These are phyloP conservation scores for Gynostemma pentaphyllum DNA, from an alignment of 306 rosid species.

Conservation along the genomic window DNA sequence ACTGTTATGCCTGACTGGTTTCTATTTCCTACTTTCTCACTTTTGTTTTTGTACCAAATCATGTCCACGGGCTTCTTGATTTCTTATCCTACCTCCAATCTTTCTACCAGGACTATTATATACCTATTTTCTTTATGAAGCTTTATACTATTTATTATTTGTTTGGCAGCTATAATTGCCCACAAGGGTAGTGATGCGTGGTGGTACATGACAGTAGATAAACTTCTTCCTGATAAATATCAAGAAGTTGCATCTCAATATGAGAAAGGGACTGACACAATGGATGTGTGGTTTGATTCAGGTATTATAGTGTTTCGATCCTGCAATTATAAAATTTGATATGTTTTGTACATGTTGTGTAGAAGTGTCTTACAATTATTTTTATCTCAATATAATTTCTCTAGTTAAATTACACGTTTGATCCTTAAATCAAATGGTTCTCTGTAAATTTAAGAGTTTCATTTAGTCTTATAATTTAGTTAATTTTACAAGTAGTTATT, in stretches of 20 bases:
- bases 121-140: neutral
- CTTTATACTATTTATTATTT: constrained; percentile 15
- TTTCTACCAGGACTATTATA: constrained; percentile 11
- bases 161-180: constrained; percentile 64
- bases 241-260: constrained; percentile 72
- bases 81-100: neutral
- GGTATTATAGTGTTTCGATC: constrained; percentile 33
- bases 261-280: constrained; percentile 95
- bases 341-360: neutral
- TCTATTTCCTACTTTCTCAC: neutral
- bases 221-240: constrained; percentile 79
- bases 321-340: neutral
- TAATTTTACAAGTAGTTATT: no score
- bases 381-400: neutral
- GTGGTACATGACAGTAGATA: constrained; percentile 95
- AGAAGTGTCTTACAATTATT: neutral
- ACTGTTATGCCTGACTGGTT: neutral
- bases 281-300: constrained; percentile 99
- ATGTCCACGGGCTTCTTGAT: neutral
- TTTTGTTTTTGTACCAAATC: neutral
- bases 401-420: no score
- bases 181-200: constrained; percentile 98
- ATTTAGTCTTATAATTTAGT: no score
- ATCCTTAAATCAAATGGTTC: no score
- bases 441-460: no score